A percentile compares a stretch with the other conserved stretches of the same genome.
Conservation (phyloP, 2,329 filamentous ascomycete genomes). For the Cordyceps cateniannulata region DNA sequence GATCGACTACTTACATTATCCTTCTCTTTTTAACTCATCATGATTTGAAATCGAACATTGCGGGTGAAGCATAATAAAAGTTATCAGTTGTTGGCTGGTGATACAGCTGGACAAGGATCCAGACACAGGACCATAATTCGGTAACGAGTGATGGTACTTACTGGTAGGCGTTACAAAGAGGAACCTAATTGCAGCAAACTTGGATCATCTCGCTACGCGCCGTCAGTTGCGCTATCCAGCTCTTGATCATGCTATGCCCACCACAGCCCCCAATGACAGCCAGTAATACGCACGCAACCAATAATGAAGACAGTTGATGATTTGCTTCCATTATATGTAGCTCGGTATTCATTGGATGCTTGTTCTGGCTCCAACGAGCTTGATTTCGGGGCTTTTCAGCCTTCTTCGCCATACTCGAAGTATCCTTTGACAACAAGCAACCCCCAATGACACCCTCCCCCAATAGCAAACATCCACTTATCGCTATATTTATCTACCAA, state of each 20-base stretch:
- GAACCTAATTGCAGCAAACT: no score
- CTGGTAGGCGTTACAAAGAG: no score
- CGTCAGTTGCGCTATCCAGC: background rate
- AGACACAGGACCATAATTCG: background rate
- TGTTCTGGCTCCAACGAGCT: background rate
- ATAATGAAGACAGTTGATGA: no score
- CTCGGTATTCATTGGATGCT: background rate
- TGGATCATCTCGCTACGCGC: background rate
- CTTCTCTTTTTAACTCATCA: no score
- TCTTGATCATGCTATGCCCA: background rate
- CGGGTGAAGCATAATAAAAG: no score
- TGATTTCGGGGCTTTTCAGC: background rate
- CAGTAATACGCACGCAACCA: background rate
- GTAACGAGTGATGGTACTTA: background rate
- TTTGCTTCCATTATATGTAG: background rate
- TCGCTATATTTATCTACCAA: background rate
- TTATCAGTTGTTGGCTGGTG: background rate
- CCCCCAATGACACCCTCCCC: background rate
- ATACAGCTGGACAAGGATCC: background rate
- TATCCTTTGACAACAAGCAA: background rate
- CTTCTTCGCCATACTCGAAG: background rate
- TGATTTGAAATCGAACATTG: no score
- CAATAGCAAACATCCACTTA: background rate
- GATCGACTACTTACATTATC: no score
- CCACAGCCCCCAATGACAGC: background rate